These are phyloP conservation scores for Fusarium falciforme DNA, from an alignment of 2,329 filamentous ascomycete genomes.

Conservation along the genomic window DNA sequence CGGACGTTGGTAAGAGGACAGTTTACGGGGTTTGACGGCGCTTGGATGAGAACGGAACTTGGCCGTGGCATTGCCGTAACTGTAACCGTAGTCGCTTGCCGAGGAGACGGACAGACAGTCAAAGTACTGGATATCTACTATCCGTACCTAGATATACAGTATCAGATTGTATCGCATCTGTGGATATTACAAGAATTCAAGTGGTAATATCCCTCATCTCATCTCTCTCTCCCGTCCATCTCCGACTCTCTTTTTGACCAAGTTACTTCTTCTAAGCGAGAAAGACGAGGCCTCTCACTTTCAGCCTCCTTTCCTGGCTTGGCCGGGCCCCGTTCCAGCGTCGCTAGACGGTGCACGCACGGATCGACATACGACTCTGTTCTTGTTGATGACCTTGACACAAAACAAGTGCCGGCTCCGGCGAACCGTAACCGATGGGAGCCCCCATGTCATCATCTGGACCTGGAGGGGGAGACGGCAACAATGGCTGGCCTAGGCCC, in stretches of 20 bases:
- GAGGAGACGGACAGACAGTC: neutral
- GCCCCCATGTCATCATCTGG: slow-evolving; percentile 32
- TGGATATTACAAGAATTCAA: neutral
- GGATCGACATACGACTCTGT: slow-evolving; percentile 28
- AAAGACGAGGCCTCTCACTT: slow-evolving; percentile 30
- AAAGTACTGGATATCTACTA: neutral
- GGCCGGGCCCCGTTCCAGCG: slow-evolving; percentile 30
- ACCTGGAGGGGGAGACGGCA: slow-evolving; percentile 2
- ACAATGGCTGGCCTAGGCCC: slow-evolving; percentile 31
- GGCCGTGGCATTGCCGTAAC: slow-evolving; percentile 1
- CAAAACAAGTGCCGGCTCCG: slow-evolving; percentile 32
- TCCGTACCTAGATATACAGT: neutral
- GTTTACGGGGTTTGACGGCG: neutral
- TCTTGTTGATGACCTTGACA: slow-evolving; percentile 11
- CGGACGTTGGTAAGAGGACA: neutral
- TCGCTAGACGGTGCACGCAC: slow-evolving; percentile 35
- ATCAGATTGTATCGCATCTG: neutral
- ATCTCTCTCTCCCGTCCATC: neutral
- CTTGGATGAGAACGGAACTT: slow-evolving; percentile 13
- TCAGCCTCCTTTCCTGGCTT: slow-evolving; percentile 34
- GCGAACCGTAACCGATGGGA: slow-evolving; percentile 14
- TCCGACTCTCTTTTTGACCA: neutral
- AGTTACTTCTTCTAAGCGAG: neutral
- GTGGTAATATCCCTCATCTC: neutral
- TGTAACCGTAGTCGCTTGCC: slow-evolving; percentile 2